Conservation (phyloP, 2,329 filamentous ascomycete species). For the Dryadomyces quercus-mongolicae region DNA sequence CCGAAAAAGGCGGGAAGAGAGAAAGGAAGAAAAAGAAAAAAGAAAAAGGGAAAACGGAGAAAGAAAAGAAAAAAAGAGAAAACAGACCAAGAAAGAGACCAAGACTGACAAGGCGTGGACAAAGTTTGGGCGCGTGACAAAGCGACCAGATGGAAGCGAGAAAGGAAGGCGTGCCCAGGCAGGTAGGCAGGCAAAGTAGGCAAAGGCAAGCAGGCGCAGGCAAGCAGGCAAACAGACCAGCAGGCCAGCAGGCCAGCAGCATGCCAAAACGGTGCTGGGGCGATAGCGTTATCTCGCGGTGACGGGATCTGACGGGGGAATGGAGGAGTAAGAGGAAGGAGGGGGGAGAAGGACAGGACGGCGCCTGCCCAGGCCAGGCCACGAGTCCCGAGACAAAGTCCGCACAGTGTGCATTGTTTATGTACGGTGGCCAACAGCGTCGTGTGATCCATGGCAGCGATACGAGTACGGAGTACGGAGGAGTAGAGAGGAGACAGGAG, state of each 20-base stretch:
- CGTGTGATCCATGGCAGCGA: not conserved
- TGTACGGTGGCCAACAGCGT: not conserved
- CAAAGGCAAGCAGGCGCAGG: too few relatives aligned
- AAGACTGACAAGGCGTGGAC: too few relatives aligned
- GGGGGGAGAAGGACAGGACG: not conserved
- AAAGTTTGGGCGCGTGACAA: too few relatives aligned
- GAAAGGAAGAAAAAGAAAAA: not conserved
- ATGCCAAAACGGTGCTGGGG: not conserved
- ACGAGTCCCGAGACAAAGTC: not conserved
- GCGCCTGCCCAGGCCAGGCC: not conserved
- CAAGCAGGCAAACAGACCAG: not conserved
- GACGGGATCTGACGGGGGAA: not conserved
- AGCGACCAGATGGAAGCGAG: not conserved
- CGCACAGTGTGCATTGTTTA: not conserved
- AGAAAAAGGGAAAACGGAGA: not conserved
- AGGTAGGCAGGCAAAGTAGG: not conserved
- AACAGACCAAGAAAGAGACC: not conserved
- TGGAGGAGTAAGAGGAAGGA: not conserved
- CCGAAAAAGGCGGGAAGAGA: not conserved
- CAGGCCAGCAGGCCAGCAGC: not conserved
- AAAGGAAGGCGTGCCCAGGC: not conserved
- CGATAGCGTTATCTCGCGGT: not conserved
- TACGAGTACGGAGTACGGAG: too few relatives aligned
- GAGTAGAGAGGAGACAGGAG: not conserved
- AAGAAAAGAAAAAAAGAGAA: not conserved